Conservation (phyloP, 2,329 filamentous ascomycete species). For the Cryphonectria parasitica region DNA sequence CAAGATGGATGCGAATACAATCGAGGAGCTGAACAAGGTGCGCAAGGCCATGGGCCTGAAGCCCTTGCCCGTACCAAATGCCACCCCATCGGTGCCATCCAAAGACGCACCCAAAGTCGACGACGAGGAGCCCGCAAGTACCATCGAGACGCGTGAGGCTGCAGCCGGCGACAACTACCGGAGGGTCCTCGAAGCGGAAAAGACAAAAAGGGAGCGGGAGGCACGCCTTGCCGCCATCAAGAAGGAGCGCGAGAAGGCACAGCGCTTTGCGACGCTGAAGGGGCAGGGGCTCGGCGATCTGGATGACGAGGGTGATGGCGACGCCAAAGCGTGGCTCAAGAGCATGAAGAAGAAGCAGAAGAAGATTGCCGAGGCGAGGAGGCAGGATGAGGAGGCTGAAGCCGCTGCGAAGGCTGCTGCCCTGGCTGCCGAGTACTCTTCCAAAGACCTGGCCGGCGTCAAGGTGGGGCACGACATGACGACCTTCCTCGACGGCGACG, state of each 20-base stretch:
- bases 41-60: constrained; percentile 88
- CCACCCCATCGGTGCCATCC: constrained; percentile 43
- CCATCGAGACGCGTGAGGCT: constrained; percentile 79
- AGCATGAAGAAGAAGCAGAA: constrained; percentile 93
- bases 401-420: constrained; percentile 71
- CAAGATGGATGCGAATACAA: constrained; percentile 70
- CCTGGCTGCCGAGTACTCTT: constrained; percentile 72
- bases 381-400: constrained; percentile 74
- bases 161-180: constrained; percentile 74
- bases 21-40: constrained; percentile 93
- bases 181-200: constrained; percentile 69
- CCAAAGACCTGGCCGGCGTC: constrained; percentile 84
- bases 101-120: constrained; percentile 48
- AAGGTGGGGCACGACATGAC: constrained; percentile 88
- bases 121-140: constrained; percentile 77
- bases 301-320: constrained; percentile 66
- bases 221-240: constrained; percentile 82
- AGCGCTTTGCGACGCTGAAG: constrained; percentile 74
- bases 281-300: constrained; percentile 83
- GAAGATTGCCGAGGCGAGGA: constrained; percentile 79
- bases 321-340: constrained; percentile 85
- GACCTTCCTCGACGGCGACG: constrained; percentile 79
- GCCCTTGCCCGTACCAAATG: constrained; percentile 81
- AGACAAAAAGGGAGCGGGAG: constrained; percentile 76
- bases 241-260: constrained; percentile 82